Percentiles rank a stretch among this genome's conserved stretches.
Evolutionary conservation across 2,329 filamentous ascomycete species (phyloP).

Genomic region (Ophiostoma himal-ulmi): DNA sequence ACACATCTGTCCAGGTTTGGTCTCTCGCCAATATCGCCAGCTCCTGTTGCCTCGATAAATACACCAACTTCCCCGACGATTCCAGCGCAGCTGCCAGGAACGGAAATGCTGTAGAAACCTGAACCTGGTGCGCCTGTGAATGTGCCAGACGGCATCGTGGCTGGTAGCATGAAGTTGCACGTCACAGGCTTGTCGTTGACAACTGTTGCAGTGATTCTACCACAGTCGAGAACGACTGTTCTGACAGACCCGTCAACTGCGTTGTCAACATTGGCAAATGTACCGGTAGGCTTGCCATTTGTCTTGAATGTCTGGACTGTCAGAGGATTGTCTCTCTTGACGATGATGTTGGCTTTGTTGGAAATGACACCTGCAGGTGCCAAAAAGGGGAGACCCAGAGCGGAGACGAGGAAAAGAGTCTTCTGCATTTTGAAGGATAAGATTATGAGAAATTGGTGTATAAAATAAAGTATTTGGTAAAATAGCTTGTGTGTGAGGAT

Average conservation of each 20-base stretch:
- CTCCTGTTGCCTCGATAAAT: background rate
- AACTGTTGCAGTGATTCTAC: background rate
- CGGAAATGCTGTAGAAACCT: background rate
- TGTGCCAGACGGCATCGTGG: background rate
- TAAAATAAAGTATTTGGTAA: background rate
- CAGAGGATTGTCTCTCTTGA: background rate
- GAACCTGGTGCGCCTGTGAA: background rate
- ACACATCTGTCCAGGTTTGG: conserved; percentile 11
- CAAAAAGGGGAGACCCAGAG: background rate
- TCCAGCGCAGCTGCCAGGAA: background rate
- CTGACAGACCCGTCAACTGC: background rate
- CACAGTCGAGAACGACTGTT: background rate
- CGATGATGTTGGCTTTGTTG: background rate
- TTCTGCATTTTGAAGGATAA: background rate
- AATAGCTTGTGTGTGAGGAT: background rate
- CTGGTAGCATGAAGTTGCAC: background rate
- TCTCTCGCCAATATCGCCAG: conserved; percentile 10
- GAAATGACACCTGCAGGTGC: background rate
- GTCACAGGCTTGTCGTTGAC: background rate
- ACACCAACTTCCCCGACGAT: background rate
- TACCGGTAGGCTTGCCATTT: background rate
- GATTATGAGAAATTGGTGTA: background rate
- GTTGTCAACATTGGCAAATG: background rate
- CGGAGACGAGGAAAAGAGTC: background rate
- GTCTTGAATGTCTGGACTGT: background rate